Evolutionary conservation across 2,329 filamentous ascomycete genomes (phyloP).

Genomic region (Aspergillus costaricaensis): DNA sequence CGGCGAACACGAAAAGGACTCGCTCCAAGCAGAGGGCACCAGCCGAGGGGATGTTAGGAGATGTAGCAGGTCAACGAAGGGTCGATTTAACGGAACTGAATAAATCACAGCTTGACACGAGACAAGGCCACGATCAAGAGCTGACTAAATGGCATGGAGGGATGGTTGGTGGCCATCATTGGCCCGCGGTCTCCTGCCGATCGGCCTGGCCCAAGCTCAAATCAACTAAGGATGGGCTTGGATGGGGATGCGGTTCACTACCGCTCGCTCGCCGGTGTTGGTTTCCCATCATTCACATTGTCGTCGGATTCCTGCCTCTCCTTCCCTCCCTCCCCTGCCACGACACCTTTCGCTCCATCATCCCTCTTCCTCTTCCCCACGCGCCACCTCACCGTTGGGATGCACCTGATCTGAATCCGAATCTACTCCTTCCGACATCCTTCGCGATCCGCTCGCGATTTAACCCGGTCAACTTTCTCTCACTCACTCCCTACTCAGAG

Average conservation of each 20-base stretch:
- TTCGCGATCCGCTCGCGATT: conserved; percentile 11
- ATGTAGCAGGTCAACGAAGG: not conserved
- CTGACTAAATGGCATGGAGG: conserved; percentile 26
- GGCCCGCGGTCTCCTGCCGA: conserved; percentile 24
- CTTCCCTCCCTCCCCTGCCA: not conserved
- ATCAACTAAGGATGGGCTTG: conserved; percentile 2
- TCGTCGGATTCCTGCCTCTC: not conserved
- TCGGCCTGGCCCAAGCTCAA: conserved; percentile 30
- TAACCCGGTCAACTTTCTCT: conserved; percentile 1
- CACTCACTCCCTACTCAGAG: not conserved
- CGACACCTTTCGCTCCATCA: not conserved
- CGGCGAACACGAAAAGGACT: conserved; percentile 6
- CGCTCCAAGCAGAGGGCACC: not conserved
- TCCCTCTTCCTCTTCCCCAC: not conserved
- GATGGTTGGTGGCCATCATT: conserved; percentile 19
- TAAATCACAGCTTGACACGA: not conserved
- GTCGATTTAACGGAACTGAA: not conserved
- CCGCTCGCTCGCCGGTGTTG: not conserved
- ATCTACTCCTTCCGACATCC: not conserved
- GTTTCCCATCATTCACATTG: not conserved
- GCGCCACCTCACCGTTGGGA: not conserved
- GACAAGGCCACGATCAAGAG: conserved; percentile 12
- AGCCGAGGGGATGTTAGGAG: not conserved
- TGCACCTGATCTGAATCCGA: not conserved
- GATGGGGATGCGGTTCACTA: conserved; percentile 1